A percentile compares a stretch with the other conserved stretches of the same genome.
phyloP scores from a whole-genome alignment of 768 basidiomycete genomes.

The Phlegmacium glaucopus region DNA sequence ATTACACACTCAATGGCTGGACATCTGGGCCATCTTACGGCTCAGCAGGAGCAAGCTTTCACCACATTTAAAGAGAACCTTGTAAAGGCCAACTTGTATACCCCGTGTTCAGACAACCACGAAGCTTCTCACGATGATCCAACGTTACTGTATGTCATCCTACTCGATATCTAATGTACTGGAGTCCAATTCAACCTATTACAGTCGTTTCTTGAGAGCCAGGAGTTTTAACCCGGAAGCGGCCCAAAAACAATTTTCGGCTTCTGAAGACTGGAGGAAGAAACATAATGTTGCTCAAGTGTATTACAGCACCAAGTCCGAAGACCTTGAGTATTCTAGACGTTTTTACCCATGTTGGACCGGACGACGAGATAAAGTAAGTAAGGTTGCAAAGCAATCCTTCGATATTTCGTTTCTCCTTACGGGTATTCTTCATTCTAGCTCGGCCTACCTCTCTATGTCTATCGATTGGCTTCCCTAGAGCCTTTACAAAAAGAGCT shows the following conservation, averaged over 20 bases:
- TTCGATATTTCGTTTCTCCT: background rate
- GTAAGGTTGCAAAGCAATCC: constrained; percentile 13
- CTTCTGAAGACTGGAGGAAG: constrained; percentile 66
- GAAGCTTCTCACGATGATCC: constrained; percentile 59
- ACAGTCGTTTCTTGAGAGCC: constrained; percentile 82
- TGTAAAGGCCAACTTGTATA: constrained; percentile 48
- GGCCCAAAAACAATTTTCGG: constrained; percentile 69
- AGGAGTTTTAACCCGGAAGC: constrained; percentile 59
- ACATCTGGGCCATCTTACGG: constrained; percentile 52
- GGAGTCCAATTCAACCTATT: background rate
- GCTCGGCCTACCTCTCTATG: constrained; percentile 70
- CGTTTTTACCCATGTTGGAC: constrained; percentile 81
- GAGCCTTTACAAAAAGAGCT: constrained; percentile 58
- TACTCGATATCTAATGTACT: background rate
- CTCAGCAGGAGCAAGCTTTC: constrained; percentile 46
- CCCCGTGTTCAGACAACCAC: constrained; percentile 22
- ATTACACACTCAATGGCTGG: constrained; percentile 23
- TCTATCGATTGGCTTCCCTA: constrained; percentile 70
- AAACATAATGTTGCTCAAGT: constrained; percentile 59
- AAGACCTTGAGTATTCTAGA: constrained; percentile 58
- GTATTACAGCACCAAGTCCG: constrained; percentile 52
- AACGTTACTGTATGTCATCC: constrained; percentile 54
- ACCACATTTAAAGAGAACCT: constrained; percentile 52
- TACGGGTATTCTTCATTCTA: constrained; percentile 22
- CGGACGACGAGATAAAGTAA: constrained; percentile 71